phyloP scores from a whole-genome alignment of 2,329 filamentous ascomycete genomes.

The Piedraia hortae region DNA sequence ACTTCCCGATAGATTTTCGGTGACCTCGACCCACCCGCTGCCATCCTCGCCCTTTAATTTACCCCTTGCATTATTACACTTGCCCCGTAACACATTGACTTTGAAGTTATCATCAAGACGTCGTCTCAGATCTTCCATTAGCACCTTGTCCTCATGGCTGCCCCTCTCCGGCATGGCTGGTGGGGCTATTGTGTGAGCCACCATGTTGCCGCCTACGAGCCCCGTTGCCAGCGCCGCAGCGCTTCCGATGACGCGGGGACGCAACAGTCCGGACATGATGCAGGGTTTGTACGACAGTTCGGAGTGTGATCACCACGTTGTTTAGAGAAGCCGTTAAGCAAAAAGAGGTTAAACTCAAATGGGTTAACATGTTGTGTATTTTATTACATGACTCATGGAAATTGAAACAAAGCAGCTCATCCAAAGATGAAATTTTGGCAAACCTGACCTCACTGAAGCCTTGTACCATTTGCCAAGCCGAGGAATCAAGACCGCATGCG shows the following conservation, averaged over 20 bases:
- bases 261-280: too few species aligned
- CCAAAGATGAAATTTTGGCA: too few species aligned
- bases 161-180: slow-evolving; percentile 16
- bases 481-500: too few species aligned
- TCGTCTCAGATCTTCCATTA: slow-evolving; percentile 17
- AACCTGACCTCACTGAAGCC: too few species aligned
- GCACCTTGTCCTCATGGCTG: slow-evolving; percentile 16
- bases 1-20: slow-evolving; percentile 7
- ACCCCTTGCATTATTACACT: slow-evolving; percentile 14
- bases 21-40: slow-evolving; percentile 10
- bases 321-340: too few species aligned
- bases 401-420: too few species aligned
- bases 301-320: too few species aligned
- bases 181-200: slow-evolving; percentile 18
- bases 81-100: slow-evolving; percentile 20
- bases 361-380: too few species aligned
- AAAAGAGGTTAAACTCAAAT: too few species aligned
- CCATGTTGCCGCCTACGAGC: slow-evolving; percentile 14
- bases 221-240: slow-evolving; percentile 18
- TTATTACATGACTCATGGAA: too few species aligned
- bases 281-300: too few species aligned
- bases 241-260: slow-evolving; percentile 8
- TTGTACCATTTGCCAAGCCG: too few species aligned
- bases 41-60: slow-evolving; percentile 9
- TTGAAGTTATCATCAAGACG: slow-evolving; percentile 21